A percentile compares a stretch with the other conserved stretches of the same genome.
phyloP scores from a whole-genome alignment of 495 filamentous ascomycete genomes.

The Lineolata rhizophorae region DNA sequence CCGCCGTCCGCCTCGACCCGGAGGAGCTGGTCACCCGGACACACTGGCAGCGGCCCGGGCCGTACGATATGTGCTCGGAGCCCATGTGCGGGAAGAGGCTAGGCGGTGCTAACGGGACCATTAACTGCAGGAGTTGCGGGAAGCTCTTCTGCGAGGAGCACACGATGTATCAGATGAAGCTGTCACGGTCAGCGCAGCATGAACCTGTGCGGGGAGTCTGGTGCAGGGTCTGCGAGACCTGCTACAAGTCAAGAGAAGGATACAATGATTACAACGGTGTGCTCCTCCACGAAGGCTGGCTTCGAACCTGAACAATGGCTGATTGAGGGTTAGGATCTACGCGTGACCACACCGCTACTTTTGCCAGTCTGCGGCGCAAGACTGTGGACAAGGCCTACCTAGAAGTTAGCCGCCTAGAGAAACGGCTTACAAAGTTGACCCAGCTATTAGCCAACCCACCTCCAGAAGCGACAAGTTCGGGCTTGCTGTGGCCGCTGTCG shows the following conservation, averaged over 20 bases:
- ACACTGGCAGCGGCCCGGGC: slow-evolving; percentile 65
- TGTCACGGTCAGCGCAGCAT: slow-evolving; percentile 71
- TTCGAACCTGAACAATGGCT: too few species aligned
- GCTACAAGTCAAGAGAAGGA: slow-evolving; percentile 86
- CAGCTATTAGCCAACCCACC: slow-evolving; percentile 55
- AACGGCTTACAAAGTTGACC: slow-evolving; percentile 74
- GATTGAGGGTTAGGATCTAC: slow-evolving; percentile 22
- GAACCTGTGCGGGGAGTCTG: slow-evolving; percentile 84
- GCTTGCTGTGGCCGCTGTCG: slow-evolving; percentile 33
- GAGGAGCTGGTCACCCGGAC: slow-evolving; percentile 71
- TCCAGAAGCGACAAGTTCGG: slow-evolving; percentile 26
- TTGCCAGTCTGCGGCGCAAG: slow-evolving; percentile 44
- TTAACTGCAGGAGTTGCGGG: slow-evolving; percentile 86
- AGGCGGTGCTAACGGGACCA: slow-evolving; percentile 53
- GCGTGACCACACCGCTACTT: slow-evolving; percentile 47
- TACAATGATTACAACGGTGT: slow-evolving; percentile 73
- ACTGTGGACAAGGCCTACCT: slow-evolving; percentile 65
- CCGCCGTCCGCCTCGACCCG: slow-evolving; percentile 28
- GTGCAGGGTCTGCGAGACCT: slow-evolving; percentile 93
- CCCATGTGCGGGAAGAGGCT: slow-evolving; percentile 64
- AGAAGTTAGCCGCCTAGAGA: slow-evolving; percentile 76
- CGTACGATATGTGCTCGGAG: slow-evolving; percentile 67
- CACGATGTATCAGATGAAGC: slow-evolving; percentile 99
- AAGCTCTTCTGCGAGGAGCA: slow-evolving; percentile 92
- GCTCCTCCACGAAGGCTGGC: neutral